Conservation (phyloP, 805 yeast species). For the Teunomyces panamensis region DNA sequence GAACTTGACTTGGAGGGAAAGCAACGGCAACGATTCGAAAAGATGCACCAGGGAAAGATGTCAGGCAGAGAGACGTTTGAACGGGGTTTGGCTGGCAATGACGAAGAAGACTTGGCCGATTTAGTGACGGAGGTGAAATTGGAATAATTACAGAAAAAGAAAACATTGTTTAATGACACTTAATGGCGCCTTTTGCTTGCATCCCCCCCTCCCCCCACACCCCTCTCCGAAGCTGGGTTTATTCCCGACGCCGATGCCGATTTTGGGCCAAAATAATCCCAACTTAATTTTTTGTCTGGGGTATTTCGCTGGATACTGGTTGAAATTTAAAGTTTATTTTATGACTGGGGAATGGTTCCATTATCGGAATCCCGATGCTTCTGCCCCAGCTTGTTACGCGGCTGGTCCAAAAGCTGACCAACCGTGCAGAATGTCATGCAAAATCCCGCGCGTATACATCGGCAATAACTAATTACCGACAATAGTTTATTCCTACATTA, state of each 20-base stretch:
- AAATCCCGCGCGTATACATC: not conserved
- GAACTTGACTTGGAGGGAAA: conserved; percentile 71
- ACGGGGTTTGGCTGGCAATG: conserved; percentile 76
- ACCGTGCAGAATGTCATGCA: not conserved
- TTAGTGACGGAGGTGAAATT: conserved; percentile 8
- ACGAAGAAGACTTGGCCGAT: conserved; percentile 29
- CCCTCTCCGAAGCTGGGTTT: not conserved
- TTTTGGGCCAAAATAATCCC: not conserved
- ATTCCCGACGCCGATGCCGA: not conserved
- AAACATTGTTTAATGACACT: not conserved
- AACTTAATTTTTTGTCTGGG: not conserved
- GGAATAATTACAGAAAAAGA: conserved; percentile 6
- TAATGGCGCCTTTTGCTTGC: not conserved
- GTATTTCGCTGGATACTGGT: not conserved
- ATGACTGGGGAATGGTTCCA: not conserved
- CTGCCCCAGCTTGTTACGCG: not conserved
- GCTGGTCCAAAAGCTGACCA: not conserved
- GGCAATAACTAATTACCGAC: not conserved
- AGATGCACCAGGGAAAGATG: conserved; percentile 71
- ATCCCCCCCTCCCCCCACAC: not conserved
- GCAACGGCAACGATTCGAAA: conserved; percentile 47
- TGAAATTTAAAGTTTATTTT: not conserved
- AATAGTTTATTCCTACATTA: not conserved
- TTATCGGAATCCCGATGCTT: not conserved
- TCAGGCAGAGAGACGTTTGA: conserved; percentile 91